phyloP scores from a whole-genome alignment of 805 yeast genomes.

The Pichia heedii region DNA sequence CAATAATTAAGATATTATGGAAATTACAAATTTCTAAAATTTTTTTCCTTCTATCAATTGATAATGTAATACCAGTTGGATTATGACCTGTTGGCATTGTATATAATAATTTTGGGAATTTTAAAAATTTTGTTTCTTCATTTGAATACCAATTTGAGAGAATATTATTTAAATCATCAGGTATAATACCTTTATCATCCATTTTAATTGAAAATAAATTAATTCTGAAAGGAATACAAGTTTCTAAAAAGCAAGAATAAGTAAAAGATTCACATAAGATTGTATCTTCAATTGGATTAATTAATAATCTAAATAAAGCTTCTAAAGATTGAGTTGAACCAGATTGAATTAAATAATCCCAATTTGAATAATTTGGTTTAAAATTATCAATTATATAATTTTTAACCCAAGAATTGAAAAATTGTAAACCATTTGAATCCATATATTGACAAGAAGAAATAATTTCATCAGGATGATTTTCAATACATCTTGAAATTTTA shows the following conservation, averaged over 20 bases:
- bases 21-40: conserved; percentile 55
- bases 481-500: conserved; percentile 23
- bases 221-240: conserved; percentile 66
- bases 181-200: conserved; percentile 72
- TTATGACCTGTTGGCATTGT: conserved; percentile 79
- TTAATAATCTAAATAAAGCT: conserved; percentile 66
- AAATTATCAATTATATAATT: conserved; percentile 37
- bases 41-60: conserved; percentile 44
- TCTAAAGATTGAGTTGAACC: conserved; percentile 95
- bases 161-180: conserved; percentile 53
- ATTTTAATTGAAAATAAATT: conserved; percentile 63
- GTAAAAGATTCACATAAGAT: conserved; percentile 74
- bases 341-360: conserved; percentile 62
- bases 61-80: conserved; percentile 69
- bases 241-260: conserved; percentile 78
- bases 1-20: conserved; percentile 63
- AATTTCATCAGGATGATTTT: conserved; percentile 21
- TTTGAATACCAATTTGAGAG: conserved; percentile 61
- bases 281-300: conserved; percentile 65
- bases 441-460: conserved; percentile 46
- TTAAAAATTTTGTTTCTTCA: conserved; percentile 26
- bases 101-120: conserved; percentile 52
- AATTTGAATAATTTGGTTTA: conserved; percentile 41
- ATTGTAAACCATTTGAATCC: conserved; percentile 38
- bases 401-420: conserved; percentile 31